Evolutionary conservation across 176 grass and related monocot species (phyloP).

Genomic region (Eragrostis nindensis): DNA sequence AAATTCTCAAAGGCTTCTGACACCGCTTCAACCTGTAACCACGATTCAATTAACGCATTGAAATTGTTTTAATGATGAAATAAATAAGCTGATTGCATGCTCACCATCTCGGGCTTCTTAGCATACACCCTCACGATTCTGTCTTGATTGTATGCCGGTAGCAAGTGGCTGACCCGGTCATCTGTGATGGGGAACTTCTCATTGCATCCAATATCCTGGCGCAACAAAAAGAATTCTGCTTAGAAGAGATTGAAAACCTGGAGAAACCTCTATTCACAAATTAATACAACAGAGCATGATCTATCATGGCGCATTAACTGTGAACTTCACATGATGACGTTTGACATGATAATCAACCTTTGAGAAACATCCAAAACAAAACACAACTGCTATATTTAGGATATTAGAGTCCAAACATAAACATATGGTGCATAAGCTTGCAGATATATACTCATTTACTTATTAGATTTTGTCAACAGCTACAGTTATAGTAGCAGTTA

Average conservation of each 20-base stretch:
- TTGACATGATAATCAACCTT: background rate
- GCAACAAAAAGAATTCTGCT: constrained; percentile 3
- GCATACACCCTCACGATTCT: constrained; percentile 88
- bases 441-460: background rate
- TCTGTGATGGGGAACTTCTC: constrained; percentile 87
- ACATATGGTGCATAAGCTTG: background rate
- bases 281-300: background rate
- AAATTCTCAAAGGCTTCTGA: constrained; percentile 93
- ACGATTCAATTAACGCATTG: background rate
- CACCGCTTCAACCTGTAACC: constrained; percentile 68
- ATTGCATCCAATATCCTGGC: constrained; percentile 65
- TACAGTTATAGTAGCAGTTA: background rate
- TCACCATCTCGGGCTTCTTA: constrained; percentile 80
- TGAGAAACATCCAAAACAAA: constrained; percentile 15
- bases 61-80: background rate
- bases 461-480: constrained; percentile 3
- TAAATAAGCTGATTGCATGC: background rate
- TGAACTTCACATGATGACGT: background rate
- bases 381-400: background rate
- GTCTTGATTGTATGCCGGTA: constrained; percentile 72
- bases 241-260: background rate
- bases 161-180: constrained; percentile 81
- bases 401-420: background rate
- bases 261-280: background rate
- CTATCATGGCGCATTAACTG: background rate